These are phyloP conservation scores for Candida chauliodis DNA, from an alignment of 805 yeast species.

Conservation along the genomic window DNA sequence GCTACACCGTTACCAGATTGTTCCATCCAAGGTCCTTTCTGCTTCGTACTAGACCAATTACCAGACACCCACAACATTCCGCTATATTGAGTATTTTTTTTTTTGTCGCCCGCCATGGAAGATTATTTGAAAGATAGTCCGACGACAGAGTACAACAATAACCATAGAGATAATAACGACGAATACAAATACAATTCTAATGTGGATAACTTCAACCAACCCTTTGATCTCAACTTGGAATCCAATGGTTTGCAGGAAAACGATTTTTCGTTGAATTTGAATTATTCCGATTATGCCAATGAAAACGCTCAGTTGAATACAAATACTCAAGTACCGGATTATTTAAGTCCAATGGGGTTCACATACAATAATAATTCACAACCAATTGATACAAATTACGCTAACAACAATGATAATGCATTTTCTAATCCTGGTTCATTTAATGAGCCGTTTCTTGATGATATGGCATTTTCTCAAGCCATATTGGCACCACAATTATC, in stretches of 20 bases:
- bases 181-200: conserved; percentile 7
- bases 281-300: conserved; percentile 4
- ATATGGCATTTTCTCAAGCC: conserved; percentile 8
- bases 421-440: conserved; percentile 15
- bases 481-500: conserved; percentile 11
- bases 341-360: conserved; percentile 11
- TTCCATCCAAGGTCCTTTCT: no score
- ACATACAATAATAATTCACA: conserved; percentile 6
- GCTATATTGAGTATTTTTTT: no score
- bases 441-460: conserved; percentile 31
- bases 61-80: no score
- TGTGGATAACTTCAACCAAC: neutral
- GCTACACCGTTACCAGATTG: no score
- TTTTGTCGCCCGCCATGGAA: no score
- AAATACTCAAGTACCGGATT: conserved; percentile 6
- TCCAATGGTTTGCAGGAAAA: neutral
- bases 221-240: conserved; percentile 2
- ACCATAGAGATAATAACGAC: neutral
- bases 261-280: conserved; percentile 8
- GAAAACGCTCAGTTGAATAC: conserved; percentile 1
- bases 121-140: conserved; percentile 14
- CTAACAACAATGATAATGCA: neutral
- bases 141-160: conserved; percentile 5
- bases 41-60: no score
- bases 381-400: conserved; percentile 2